Evolutionary conservation across 1,284 basidiomycete genomes (phyloP).

Genomic region (Prillingera fragicola): DNA sequence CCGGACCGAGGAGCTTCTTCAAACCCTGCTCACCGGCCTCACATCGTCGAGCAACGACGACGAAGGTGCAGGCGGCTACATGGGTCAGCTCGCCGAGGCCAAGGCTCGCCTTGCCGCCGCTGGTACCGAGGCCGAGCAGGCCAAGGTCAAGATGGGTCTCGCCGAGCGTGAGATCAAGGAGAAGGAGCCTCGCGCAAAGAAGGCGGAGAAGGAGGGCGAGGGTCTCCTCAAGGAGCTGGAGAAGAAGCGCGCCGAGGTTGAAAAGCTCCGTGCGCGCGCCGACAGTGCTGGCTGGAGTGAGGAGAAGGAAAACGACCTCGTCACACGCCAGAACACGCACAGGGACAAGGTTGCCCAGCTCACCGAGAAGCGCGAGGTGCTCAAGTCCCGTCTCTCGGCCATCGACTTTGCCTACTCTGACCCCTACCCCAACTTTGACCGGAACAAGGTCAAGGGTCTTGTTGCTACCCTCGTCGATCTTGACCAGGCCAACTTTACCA

Average conservation of each 20-base stretch:
- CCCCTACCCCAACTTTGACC: conserved; percentile 78
- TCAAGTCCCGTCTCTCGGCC: conserved; percentile 64
- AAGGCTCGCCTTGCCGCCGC: conserved; percentile 69
- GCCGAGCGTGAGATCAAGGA: conserved; percentile 72
- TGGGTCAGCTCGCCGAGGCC: conserved; percentile 93
- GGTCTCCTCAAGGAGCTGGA: conserved; percentile 64
- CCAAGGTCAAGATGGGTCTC: conserved; percentile 70
- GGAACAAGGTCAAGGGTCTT: conserved; percentile 82
- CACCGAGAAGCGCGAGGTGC: conserved; percentile 67
- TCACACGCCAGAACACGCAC: conserved; percentile 57
- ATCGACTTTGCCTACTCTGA: conserved; percentile 79
- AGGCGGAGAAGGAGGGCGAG: conserved; percentile 76
- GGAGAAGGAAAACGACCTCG: conserved; percentile 65
- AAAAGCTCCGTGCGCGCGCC: conserved; percentile 56
- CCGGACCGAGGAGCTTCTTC: conserved; percentile 86
- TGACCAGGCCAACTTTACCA: conserved; percentile 63
- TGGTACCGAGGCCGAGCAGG: conserved; percentile 79
- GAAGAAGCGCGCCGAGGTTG: conserved; percentile 58
- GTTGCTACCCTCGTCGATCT: conserved; percentile 81
- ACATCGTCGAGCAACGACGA: conserved; percentile 58
- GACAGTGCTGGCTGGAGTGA: conserved; percentile 70
- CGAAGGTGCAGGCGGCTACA: conserved; percentile 74
- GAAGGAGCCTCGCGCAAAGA: conserved; percentile 74
- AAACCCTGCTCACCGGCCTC: conserved; percentile 88
- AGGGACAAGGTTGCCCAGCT: conserved; percentile 58